Evolutionary conservation across 345 rosid genomes (phyloP).

Genomic region (Salix arbutifolia): DNA sequence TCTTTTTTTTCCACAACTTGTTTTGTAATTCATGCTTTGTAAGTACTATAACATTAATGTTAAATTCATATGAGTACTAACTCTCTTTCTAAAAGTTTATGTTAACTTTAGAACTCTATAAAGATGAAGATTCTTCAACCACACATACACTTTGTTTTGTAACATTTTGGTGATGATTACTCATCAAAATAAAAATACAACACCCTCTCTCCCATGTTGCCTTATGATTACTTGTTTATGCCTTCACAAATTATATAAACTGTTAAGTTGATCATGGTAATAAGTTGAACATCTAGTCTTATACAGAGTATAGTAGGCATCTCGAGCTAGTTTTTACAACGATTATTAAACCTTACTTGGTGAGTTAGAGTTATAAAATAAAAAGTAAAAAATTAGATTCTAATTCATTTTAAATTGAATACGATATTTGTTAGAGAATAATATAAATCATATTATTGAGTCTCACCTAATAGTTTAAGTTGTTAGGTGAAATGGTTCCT

Average conservation of each 20-base stretch:
- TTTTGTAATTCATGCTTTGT: conserved; percentile 17
- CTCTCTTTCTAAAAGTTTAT: neutral
- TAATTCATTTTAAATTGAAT: too few species aligned
- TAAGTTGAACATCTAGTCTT: neutral
- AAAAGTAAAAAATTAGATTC: too few species aligned
- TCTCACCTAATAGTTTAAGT: too few species aligned
- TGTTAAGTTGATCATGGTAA: neutral
- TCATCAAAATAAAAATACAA: neutral
- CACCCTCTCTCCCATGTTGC: neutral
- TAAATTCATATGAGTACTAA: conserved; percentile 2
- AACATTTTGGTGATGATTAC: neutral
- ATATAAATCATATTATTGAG: too few species aligned
- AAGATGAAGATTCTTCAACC: conserved; percentile 3
- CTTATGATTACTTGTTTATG: neutral
- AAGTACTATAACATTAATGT: conserved; percentile 13
- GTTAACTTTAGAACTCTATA: conserved; percentile 31
- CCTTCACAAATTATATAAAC: neutral
- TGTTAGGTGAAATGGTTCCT: too few species aligned
- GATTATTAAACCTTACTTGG: too few species aligned
- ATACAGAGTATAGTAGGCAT: too few species aligned
- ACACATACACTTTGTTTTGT: neutral
- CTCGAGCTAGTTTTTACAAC: too few species aligned
- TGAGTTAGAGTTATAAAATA: too few species aligned
- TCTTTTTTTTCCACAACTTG: too few species aligned
- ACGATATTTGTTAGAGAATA: too few species aligned